Conservation (phyloP, 352 stramenopile genomes). For the Elongisporangium undulatum region DNA sequence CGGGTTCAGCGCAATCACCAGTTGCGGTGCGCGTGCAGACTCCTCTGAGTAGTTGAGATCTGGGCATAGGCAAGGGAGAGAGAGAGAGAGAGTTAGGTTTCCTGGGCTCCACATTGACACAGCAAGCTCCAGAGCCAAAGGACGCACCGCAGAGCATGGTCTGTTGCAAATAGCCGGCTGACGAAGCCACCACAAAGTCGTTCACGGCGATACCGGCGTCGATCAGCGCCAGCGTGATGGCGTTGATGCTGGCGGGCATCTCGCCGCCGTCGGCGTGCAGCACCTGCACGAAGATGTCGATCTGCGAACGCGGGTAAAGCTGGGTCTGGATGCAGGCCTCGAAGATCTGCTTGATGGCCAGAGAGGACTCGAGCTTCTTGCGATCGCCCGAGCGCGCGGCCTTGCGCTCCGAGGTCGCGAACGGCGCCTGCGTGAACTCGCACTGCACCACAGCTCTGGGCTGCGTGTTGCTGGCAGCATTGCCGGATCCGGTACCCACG, state of each 20-base stretch:
- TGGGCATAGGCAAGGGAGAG: too few species aligned
- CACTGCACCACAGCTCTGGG: constrained; percentile 72
- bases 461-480: constrained; percentile 64
- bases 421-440: constrained; percentile 87
- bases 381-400: constrained; percentile 74
- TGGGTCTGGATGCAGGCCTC: constrained; percentile 89
- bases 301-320: constrained; percentile 89
- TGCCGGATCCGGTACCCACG: constrained; percentile 55
- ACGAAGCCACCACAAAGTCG: constrained; percentile 89
- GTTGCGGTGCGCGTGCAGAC: constrained; percentile 77
- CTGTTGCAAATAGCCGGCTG: constrained; percentile 88
- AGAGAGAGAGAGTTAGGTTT: constrained; percentile 8
- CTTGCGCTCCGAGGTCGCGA: constrained; percentile 85
- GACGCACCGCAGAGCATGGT: constrained; percentile 76
- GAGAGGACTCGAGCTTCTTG: constrained; percentile 85
- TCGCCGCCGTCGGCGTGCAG: constrained; percentile 88
- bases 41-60: constrained; percentile 91
- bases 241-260: constrained; percentile 88
- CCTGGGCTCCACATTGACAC: background rate
- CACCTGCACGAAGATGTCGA: constrained; percentile 92
- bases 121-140: constrained; percentile 3
- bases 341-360: constrained; percentile 91
- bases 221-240: constrained; percentile 86
- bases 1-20: constrained; percentile 87
- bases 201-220: constrained; percentile 90